Evolutionary conservation across 2,329 filamentous ascomycete species (phyloP), one percentile per base, ranked within the genome.

Genomic region (Chalara sp.): DNA sequence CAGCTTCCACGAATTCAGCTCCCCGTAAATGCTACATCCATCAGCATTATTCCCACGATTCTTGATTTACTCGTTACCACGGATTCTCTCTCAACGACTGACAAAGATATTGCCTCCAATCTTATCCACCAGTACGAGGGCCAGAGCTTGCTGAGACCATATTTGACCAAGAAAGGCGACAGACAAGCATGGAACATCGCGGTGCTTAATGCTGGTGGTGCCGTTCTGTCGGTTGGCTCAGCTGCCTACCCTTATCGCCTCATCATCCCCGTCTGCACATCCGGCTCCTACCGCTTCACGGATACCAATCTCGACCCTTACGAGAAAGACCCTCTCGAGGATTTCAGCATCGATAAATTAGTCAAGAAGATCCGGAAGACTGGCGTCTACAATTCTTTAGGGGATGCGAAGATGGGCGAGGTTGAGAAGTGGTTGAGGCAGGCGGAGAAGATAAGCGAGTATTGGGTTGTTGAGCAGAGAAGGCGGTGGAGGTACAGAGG

Each of bases 31-130:
- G 67, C 67, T 30, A 71, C 70, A 1, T 67, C 68, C 1, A 64
- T 72, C 43, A 67, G 70, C 43, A 71, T 74, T 45, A 50, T 75
- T 4, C 72, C 72, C 2, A 74, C 71, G 1, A 65, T 74, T 44
- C 67, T 75, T 12, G 72, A 75, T 54, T 65, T 74, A 1, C 63
- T 74, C 6, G 58, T 70, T 32, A 63, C 68, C 47, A 69, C 70
- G 5, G 61, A 63, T 32, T 73, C 71, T 1, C 51, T 30, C 56
- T 2, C 52, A 58, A 13, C 65, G 67, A 43, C 58, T 56, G 2
- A 21, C 21, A 21, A 21, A 21, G 47, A 56, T 1, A 64, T 64
- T 1, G 70, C 69, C 12, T 56, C 59, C 5, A 65, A 71, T 47
- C 59, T 75, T 5, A 63, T 71, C 10, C 64, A 68, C 11, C 62